A percentile compares a stretch with the other conserved stretches of the same genome.
Conservation (phyloP, 2,329 filamentous ascomycete species). For the Cordyceps javanica region DNA sequence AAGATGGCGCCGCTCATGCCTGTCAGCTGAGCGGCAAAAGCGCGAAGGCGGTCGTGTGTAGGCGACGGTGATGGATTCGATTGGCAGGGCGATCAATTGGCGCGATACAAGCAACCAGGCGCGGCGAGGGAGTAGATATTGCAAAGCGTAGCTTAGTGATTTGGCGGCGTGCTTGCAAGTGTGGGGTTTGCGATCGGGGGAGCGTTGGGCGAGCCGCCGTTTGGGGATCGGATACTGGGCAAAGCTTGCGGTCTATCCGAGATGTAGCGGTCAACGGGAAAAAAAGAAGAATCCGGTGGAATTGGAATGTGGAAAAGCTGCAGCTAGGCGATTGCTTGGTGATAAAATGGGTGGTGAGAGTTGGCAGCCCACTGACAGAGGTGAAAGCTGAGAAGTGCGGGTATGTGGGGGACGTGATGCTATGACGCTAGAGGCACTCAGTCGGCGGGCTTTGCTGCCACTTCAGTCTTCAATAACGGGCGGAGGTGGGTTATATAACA, state of each 20-base stretch:
- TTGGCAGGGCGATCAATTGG: neutral
- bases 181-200: neutral
- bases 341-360: neutral
- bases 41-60: neutral
- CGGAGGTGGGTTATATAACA: too few relatives aligned
- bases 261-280: too few relatives aligned
- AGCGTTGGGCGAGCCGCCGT: neutral
- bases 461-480: too few relatives aligned
- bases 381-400: neutral
- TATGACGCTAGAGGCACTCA: neutral
- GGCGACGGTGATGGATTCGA: neutral
- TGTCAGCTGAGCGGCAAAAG: neutral
- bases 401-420: neutral
- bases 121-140: neutral
- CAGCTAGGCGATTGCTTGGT: too few relatives aligned
- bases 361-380: too few relatives aligned
- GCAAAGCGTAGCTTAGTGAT: neutral
- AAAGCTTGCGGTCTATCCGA: too few relatives aligned
- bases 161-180: neutral
- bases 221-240: neutral
- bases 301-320: neutral
- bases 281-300: neutral
- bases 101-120: neutral
- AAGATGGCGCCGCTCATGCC: neutral
- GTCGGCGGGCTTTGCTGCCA: too few relatives aligned